Evolutionary conservation across 2,329 filamentous ascomycete species (phyloP).

Genomic region (Sarocladium brachiariae): DNA sequence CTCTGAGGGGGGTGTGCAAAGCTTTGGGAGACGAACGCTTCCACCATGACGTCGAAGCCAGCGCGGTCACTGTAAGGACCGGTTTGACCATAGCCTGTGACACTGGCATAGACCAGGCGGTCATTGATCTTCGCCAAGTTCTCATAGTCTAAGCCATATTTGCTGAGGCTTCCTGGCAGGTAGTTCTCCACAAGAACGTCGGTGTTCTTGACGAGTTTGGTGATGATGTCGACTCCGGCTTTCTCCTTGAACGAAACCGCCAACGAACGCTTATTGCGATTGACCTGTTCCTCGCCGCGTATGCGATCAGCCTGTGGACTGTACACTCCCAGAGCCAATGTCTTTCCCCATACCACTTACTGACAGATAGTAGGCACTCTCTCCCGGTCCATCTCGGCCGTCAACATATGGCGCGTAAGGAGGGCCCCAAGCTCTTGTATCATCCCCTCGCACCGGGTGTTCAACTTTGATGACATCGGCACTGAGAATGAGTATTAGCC

Average conservation of each 20-base stretch:
- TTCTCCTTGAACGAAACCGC: slow-evolving; percentile 58
- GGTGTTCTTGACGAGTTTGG: slow-evolving; percentile 53
- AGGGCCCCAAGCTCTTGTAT: too few species aligned
- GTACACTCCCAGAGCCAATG: too few species aligned
- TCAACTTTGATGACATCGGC: too few species aligned
- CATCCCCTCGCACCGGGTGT: too few species aligned
- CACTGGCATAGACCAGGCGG: slow-evolving; percentile 59
- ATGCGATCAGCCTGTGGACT: too few species aligned
- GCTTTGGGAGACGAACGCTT: slow-evolving; percentile 34
- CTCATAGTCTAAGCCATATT: slow-evolving; percentile 61
- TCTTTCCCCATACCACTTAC: too few species aligned
- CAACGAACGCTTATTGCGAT: slow-evolving; percentile 64
- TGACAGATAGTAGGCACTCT: too few species aligned
- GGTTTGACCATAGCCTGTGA: slow-evolving; percentile 65
- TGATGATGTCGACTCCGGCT: slow-evolving; percentile 56
- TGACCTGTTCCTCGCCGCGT: slow-evolving; percentile 42
- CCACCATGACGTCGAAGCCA: slow-evolving; percentile 69
- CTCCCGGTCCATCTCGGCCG: too few species aligned
- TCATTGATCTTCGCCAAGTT: slow-evolving; percentile 54
- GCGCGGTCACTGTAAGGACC: slow-evolving; percentile 59
- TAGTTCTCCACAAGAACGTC: slow-evolving; percentile 67
- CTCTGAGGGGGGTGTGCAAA: too few species aligned
- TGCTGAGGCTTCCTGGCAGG: slow-evolving; percentile 57
- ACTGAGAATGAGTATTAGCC: too few species aligned
- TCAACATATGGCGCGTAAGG: too few species aligned